Evolutionary conservation across 2,329 filamentous ascomycete genomes (phyloP).

Genomic region (Apiospora phragmitis): DNA sequence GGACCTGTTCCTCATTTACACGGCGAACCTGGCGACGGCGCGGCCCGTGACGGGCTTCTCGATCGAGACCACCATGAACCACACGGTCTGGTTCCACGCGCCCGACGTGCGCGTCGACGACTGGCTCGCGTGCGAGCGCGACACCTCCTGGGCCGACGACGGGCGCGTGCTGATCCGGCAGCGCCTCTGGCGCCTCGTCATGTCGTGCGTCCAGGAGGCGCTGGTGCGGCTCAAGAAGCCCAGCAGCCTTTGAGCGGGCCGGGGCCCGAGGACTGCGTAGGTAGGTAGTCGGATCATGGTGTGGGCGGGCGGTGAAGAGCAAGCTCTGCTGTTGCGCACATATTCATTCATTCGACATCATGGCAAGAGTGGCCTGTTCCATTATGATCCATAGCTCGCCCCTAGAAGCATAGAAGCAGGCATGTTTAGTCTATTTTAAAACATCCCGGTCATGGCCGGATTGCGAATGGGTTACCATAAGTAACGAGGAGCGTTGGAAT

Average conservation of each 20-base stretch:
- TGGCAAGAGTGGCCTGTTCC: no score
- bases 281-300: no score
- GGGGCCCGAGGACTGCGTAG: background rate
- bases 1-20: slow-evolving; percentile 14
- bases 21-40: slow-evolving; percentile 13
- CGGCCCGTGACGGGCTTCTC: slow-evolving; percentile 8
- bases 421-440: background rate
- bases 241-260: background rate
- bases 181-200: slow-evolving; percentile 17
- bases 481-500: background rate
- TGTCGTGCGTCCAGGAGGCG: slow-evolving; percentile 18
- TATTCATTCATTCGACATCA: no score
- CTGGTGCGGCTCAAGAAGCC: slow-evolving; percentile 9
- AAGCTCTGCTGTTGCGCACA: no score
- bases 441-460: background rate
- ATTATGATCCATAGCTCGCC: background rate
- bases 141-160: slow-evolving; percentile 19
- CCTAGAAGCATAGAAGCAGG: background rate
- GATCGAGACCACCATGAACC: slow-evolving; percentile 16
- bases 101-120: slow-evolving; percentile 14
- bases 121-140: slow-evolving; percentile 18
- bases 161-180: slow-evolving; percentile 19
- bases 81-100: slow-evolving; percentile 19
- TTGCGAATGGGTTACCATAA: background rate
- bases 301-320: no score